phyloP scores from a whole-genome alignment of 805 yeast genomes.

The Cyberlindnera nakhonratchasimensis region DNA sequence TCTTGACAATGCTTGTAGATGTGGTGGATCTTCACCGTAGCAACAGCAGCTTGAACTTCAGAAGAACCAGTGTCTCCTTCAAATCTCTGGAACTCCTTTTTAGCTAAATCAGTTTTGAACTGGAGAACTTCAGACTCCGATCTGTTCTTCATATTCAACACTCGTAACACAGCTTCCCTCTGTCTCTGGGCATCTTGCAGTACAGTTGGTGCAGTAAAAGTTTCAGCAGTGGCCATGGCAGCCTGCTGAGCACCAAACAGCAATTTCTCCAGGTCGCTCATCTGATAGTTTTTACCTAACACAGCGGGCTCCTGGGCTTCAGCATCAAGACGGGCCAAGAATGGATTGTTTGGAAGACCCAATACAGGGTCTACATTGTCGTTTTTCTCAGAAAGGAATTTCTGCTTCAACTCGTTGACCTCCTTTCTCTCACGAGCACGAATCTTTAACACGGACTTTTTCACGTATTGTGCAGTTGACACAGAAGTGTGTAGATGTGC shows the following conservation, averaged over 20 bases:
- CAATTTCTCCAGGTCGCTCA: constrained; percentile 69
- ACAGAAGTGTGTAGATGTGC: constrained; percentile 5
- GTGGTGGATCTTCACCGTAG: constrained; percentile 76
- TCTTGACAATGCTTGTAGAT: constrained; percentile 69
- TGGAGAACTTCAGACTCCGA: constrained; percentile 53
- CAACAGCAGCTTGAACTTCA: constrained; percentile 92
- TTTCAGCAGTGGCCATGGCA: constrained; percentile 39
- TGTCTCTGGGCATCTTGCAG: constrained; percentile 49
- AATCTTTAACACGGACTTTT: constrained; percentile 26
- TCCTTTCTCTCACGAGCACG: constrained; percentile 27
- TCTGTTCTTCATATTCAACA: constrained; percentile 71
- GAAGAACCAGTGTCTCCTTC: constrained; percentile 94
- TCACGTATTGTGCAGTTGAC: constrained; percentile 9
- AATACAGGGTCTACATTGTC: constrained; percentile 69
- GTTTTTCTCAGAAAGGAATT: constrained; percentile 24
- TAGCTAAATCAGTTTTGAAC: constrained; percentile 60
- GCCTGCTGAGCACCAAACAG: constrained; percentile 69
- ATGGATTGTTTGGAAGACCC: constrained; percentile 65
- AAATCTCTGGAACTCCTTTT: constrained; percentile 72
- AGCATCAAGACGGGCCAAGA: constrained; percentile 62
- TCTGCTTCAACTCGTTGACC: constrained; percentile 26
- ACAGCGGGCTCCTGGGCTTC: constrained; percentile 64
- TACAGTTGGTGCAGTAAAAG: constrained; percentile 22
- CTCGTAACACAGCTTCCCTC: constrained; percentile 65
- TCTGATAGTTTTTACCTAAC: constrained; percentile 55